Evolutionary conservation across 768 basidiomycete genomes (phyloP).

Genomic region (Kwoniella dejecticola): DNA sequence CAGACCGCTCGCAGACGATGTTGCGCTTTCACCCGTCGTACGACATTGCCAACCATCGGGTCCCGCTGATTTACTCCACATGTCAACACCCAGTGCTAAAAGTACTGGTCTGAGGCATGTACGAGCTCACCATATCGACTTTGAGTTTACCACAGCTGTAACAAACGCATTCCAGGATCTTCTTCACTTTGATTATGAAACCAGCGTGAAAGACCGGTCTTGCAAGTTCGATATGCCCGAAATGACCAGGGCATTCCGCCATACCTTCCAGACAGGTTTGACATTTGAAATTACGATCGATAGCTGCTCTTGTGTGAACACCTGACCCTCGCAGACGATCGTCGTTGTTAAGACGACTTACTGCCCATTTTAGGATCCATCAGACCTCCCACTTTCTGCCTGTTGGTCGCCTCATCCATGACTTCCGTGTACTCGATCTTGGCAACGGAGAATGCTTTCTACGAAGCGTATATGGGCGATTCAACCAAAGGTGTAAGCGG

Average conservation of each 20-base stretch:
- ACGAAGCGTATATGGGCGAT: slow-evolving; percentile 30
- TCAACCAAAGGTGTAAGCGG: slow-evolving; percentile 6
- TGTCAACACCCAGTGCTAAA: background rate
- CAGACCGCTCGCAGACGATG: slow-evolving; percentile 56
- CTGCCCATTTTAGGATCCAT: slow-evolving; percentile 98
- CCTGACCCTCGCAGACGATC: background rate
- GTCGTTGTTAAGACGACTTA: slow-evolving; percentile 36
- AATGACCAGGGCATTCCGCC: slow-evolving; percentile 99
- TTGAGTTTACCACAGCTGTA: slow-evolving; percentile 98
- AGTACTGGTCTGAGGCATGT: background rate
- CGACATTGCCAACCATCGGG: slow-evolving; percentile 41
- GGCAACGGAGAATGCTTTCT: slow-evolving; percentile 99
- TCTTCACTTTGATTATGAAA: slow-evolving; percentile 98
- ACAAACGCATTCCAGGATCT: slow-evolving; percentile 98
- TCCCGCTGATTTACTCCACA: slow-evolving; percentile 33
- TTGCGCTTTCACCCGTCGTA: slow-evolving; percentile 49
- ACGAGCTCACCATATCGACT: slow-evolving; percentile 90
- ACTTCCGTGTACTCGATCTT: slow-evolving; percentile 99
- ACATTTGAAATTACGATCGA: slow-evolving; percentile 72
- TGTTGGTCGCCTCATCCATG: slow-evolving; percentile 90
- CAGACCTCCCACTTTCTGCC: slow-evolving; percentile 87
- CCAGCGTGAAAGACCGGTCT: slow-evolving; percentile 95
- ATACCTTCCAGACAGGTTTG: slow-evolving; percentile 99
- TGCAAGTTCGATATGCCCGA: slow-evolving; percentile 96
- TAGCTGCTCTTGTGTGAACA: slow-evolving; percentile 36